Conservation (phyloP, 2,329 filamentous ascomycete species). For the Periconia digitata region DNA sequence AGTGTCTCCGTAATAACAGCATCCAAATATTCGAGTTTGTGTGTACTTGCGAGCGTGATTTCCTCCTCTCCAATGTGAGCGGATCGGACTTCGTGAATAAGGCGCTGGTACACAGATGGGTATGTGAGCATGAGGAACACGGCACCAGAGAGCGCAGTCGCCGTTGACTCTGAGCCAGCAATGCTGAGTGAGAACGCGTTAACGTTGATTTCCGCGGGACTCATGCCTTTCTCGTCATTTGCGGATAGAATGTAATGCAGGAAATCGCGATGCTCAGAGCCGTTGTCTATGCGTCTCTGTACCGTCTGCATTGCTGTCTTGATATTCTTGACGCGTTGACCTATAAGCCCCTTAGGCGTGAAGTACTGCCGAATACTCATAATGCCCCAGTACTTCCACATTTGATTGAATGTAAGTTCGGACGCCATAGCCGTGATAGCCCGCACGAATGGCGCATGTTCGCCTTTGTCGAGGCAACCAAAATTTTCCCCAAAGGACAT, state of each 20-base stretch:
- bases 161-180: slow-evolving; percentile 46
- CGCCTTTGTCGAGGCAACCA: slow-evolving; percentile 12
- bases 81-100: slow-evolving; percentile 9
- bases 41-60: slow-evolving; percentile 3
- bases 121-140: slow-evolving; percentile 22
- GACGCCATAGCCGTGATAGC: too few relatives aligned
- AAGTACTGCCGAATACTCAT: slow-evolving; percentile 7
- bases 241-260: slow-evolving; percentile 9
- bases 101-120: not conserved
- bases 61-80: not conserved
- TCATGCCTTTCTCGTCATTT: slow-evolving; percentile 5
- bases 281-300: slow-evolving; percentile 7
- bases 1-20: slow-evolving; percentile 15
- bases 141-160: slow-evolving; percentile 33
- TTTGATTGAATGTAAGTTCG: too few relatives aligned
- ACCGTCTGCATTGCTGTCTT: slow-evolving; percentile 8
- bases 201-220: slow-evolving; percentile 30
- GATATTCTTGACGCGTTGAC: slow-evolving; percentile 2
- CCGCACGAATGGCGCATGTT: not conserved
- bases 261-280: slow-evolving; percentile 9
- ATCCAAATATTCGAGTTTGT: slow-evolving; percentile 15
- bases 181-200: slow-evolving; percentile 35
- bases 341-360: slow-evolving; percentile 4
- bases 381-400: not conserved
- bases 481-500: slow-evolving; percentile 24